A percentile compares a stretch with the other conserved stretches of the same genome.
phyloP scores from a whole-genome alignment of 352 stramenopile species.

The Globisporangium nagaii region DNA sequence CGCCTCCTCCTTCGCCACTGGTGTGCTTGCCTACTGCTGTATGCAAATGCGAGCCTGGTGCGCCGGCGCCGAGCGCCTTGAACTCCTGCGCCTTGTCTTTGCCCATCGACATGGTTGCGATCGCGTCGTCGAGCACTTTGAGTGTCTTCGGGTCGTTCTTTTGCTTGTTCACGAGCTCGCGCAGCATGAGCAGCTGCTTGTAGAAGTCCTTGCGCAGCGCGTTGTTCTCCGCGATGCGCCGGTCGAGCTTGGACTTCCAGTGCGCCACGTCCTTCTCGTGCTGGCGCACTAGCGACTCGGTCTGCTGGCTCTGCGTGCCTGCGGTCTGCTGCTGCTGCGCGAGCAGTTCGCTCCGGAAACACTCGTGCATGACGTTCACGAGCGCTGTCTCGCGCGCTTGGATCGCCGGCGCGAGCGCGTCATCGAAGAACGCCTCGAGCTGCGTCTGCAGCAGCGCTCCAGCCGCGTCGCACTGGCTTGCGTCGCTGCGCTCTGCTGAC shows the following conservation, averaged over 20 bases:
- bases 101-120: constrained; percentile 17
- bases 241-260: constrained; percentile 54
- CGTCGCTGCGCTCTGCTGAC: background rate
- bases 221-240: constrained; percentile 58
- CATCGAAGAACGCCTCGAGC: constrained; percentile 42
- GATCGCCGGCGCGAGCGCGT: constrained; percentile 31
- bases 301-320: constrained; percentile 11
- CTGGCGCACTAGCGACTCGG: constrained; percentile 14
- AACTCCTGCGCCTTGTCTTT: constrained; percentile 13
- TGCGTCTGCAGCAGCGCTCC: constrained; percentile 7
- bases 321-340: constrained; percentile 20
- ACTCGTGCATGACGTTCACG: constrained; percentile 59
- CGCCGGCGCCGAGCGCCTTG: background rate
- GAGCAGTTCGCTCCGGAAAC: constrained; percentile 36
- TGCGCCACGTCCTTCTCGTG: constrained; percentile 27
- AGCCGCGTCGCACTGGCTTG: background rate
- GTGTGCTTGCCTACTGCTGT: background rate
- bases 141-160: constrained; percentile 41
- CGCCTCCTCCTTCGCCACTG: too few species aligned
- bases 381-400: constrained; percentile 46
- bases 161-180: constrained; percentile 58
- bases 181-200: constrained; percentile 66
- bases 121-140: constrained; percentile 47
- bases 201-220: constrained; percentile 65
- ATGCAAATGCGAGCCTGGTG: background rate